Conservation (phyloP, 2,329 filamentous ascomycete genomes). For the Fusarium pilosicola region DNA sequence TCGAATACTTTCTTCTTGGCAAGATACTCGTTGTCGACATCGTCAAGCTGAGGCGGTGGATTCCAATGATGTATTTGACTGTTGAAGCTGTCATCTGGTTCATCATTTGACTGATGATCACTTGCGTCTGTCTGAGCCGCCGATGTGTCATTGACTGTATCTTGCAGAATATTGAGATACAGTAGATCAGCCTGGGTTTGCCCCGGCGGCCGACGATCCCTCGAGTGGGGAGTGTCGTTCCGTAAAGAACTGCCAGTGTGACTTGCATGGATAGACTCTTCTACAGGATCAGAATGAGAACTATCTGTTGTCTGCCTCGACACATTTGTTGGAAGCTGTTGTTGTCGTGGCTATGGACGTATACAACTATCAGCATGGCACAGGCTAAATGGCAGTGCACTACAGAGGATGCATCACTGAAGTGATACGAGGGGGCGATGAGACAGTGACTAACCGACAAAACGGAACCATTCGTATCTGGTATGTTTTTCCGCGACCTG, state of each 20-base stretch:
- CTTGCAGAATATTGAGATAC: conserved; percentile 32
- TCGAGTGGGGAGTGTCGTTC: background rate
- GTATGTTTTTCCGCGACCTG: background rate
- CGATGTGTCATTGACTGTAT: background rate
- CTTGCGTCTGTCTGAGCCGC: background rate
- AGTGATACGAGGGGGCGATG: background rate
- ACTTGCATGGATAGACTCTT: background rate
- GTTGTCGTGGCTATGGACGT: background rate
- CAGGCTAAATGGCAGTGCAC: background rate
- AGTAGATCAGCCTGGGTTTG: conserved; percentile 8
- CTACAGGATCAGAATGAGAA: background rate
- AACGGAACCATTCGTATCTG: background rate
- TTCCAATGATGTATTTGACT: conserved; percentile 16
- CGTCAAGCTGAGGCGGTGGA: background rate
- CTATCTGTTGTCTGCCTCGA: background rate
- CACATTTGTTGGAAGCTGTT: background rate
- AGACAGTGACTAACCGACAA: background rate
- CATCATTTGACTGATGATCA: background rate
- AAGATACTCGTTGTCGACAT: conserved; percentile 29
- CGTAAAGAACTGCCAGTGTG: background rate
- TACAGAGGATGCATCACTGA: background rate
- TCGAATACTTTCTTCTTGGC: conserved; percentile 30
- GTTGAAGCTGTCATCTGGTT: background rate
- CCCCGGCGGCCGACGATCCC: background rate
- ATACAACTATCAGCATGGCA: background rate